phyloP scores from a whole-genome alignment of 192 early-diverging fungal genomes.

The Podila epicladia region DNA sequence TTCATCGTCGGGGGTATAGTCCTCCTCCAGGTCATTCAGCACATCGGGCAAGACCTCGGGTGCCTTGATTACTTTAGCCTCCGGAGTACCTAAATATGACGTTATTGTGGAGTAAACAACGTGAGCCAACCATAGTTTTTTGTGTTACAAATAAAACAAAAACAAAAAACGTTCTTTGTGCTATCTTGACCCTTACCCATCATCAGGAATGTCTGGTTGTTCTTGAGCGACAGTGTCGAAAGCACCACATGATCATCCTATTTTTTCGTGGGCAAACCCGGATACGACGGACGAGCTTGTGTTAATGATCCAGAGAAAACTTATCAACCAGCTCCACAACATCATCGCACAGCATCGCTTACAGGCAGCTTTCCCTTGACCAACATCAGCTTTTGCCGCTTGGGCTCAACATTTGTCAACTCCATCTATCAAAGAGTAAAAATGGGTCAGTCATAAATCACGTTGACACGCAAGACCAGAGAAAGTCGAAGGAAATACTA shows the following conservation, averaged over 20 bases:
- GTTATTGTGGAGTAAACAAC: neutral
- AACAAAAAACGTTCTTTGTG: no score
- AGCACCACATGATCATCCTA: constrained; percentile 47
- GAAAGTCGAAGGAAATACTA: neutral
- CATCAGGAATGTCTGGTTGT: constrained; percentile 52
- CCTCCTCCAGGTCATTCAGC: constrained; percentile 65
- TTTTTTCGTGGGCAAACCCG: neutral
- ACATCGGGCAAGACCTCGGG: constrained; percentile 62
- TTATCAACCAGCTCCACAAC: neutral
- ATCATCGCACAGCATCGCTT: neutral
- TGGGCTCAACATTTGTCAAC: constrained; percentile 69
- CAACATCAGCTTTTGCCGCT: constrained; percentile 77
- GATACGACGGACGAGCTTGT: neutral
- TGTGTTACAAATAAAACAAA: no score
- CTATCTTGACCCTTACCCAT: constrained; percentile 24
- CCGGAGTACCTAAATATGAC: constrained; percentile 60
- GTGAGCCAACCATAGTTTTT: neutral
- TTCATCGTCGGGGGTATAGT: constrained; percentile 59
- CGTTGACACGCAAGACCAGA: no score
- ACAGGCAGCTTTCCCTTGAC: constrained; percentile 73
- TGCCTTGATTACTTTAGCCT: constrained; percentile 63
- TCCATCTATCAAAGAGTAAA: constrained; percentile 46
- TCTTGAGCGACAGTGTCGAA: constrained; percentile 27
- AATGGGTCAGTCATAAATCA: no score
- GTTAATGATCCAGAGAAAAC: neutral